A percentile compares a stretch with the other conserved stretches of the same genome.
Evolutionary conservation across 83 land plant species (phyloP).

Genomic region (Picea abies): DNA sequence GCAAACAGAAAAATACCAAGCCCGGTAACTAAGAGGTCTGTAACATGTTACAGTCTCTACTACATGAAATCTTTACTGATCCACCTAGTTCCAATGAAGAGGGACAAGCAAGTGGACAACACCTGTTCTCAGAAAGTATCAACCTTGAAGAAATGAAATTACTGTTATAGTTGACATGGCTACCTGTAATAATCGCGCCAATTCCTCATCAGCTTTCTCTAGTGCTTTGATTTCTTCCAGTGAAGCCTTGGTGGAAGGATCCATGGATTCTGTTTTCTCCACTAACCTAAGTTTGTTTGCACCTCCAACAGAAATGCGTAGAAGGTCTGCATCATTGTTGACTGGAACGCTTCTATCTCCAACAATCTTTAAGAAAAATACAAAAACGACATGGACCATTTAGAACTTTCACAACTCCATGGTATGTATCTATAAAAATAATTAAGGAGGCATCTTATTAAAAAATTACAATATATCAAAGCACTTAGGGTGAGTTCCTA

Average conservation of each 20-base stretch:
- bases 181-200: constrained; percentile 83
- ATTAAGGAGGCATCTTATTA: too few relatives aligned
- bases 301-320: constrained; percentile 31
- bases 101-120: not conserved
- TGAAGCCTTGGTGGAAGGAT: constrained; percentile 3
- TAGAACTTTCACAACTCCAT: too few relatives aligned
- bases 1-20: not conserved
- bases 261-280: constrained; percentile 16
- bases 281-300: constrained; percentile 36
- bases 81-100: not conserved
- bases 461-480: too few relatives aligned
- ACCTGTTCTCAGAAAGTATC: not conserved
- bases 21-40: not conserved
- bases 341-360: constrained; percentile 8
- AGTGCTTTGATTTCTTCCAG: constrained; percentile 12
- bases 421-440: too few relatives aligned
- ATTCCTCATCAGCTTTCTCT: constrained; percentile 65
- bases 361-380: constrained; percentile 6
- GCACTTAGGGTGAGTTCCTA: too few relatives aligned
- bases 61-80: not conserved
- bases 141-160: not conserved
- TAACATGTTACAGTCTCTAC: not conserved
- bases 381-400: too few relatives aligned
- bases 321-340: constrained; percentile 52
- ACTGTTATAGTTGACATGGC: not conserved